Evolutionary conservation across 805 yeast species (phyloP).

Genomic region (Ogataea trehaloabstinens): DNA sequence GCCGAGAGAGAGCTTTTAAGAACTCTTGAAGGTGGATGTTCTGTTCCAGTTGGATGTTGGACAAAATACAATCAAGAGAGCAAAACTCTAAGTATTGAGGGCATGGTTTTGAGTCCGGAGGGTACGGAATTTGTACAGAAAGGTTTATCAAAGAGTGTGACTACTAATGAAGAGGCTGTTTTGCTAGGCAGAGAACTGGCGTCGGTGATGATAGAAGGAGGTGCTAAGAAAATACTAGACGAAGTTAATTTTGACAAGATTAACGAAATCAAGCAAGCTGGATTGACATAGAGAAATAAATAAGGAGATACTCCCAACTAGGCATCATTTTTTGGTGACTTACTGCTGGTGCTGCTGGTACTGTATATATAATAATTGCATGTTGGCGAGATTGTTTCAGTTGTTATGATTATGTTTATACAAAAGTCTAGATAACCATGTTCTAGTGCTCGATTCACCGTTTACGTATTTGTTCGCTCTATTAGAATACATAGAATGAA

Average conservation of each 20-base stretch:
- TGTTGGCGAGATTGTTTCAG: too few species aligned
- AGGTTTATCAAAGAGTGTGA: conserved; percentile 36
- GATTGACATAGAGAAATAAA: conserved; percentile 25
- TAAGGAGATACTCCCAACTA: too few species aligned
- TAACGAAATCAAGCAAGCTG: conserved; percentile 38
- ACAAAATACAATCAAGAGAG: conserved; percentile 45
- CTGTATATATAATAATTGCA: neutral
- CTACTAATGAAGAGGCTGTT: conserved; percentile 57
- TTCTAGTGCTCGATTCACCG: too few species aligned
- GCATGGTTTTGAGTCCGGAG: conserved; percentile 80
- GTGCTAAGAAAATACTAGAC: conserved; percentile 83
- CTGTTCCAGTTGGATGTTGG: conserved; percentile 93
- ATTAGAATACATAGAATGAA: too few species aligned
- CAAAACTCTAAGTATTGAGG: conserved; percentile 52
- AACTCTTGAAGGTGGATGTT: conserved; percentile 94
- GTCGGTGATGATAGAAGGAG: conserved; percentile 58
- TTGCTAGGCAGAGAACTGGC: conserved; percentile 72
- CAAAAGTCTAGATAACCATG: too few species aligned
- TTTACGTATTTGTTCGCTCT: too few species aligned
- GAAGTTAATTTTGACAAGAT: conserved; percentile 71
- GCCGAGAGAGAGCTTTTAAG: conserved; percentile 90
- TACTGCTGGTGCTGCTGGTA: too few species aligned
- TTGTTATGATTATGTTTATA: too few species aligned
- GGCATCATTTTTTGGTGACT: too few species aligned
- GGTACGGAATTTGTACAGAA: conserved; percentile 71